Evolutionary conservation across 805 yeast species (phyloP).

Genomic region (Brettanomyces anomalus): DNA sequence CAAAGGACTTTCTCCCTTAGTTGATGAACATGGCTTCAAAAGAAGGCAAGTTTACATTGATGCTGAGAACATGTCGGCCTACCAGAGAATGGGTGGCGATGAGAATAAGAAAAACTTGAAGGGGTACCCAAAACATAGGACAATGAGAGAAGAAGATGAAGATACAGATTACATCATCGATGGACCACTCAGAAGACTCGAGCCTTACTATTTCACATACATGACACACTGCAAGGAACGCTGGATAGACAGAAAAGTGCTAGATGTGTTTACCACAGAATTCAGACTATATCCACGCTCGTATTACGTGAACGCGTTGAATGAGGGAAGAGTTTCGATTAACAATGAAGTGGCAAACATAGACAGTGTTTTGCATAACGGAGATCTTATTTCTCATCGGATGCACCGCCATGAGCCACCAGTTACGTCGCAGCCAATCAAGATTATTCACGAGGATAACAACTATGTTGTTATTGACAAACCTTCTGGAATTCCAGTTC

Average conservation of each 20-base stretch:
- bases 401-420: conserved; percentile 90
- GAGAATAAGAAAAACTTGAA: conserved; percentile 8
- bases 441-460: conserved; percentile 66
- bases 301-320: conserved; percentile 50
- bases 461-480: conserved; percentile 78
- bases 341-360: conserved; percentile 55
- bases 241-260: conserved; percentile 77
- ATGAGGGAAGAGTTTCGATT: conserved; percentile 64
- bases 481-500: conserved; percentile 93
- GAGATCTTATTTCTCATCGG: conserved; percentile 72
- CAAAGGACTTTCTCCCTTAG: conserved; percentile 7
- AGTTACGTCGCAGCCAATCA: conserved; percentile 50
- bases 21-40: conserved; percentile 41
- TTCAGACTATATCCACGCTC: conserved; percentile 69
- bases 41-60: conserved; percentile 35
- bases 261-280: conserved; percentile 77
- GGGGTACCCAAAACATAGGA: conserved; percentile 16
- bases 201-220: conserved; percentile 85
- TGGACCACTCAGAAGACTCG: conserved; percentile 59
- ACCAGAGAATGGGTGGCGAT: conserved; percentile 31
- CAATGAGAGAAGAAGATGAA: conserved; percentile 39
- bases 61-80: conserved; percentile 32
- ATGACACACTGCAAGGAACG: conserved; percentile 84
- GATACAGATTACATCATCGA: conserved; percentile 49
- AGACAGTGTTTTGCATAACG: conserved; percentile 65